Conservation (phyloP, 108 stramenopile genomes). For the Thalassiosira profunda region DNA sequence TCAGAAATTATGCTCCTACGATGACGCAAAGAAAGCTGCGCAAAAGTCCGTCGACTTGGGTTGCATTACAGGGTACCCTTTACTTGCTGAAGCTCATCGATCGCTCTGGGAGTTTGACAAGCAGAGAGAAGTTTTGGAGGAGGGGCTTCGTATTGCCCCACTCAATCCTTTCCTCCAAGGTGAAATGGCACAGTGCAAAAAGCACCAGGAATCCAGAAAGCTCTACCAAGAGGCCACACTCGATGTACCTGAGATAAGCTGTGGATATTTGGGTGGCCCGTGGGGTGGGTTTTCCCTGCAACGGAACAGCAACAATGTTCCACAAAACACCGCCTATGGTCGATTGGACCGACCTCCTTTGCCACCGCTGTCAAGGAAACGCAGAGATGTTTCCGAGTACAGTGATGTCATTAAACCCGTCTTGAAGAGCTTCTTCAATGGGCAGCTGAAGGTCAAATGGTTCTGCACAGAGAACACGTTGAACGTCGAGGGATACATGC, state of each 20-base stretch:
- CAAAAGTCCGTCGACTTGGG: not conserved
- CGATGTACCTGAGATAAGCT: not conserved
- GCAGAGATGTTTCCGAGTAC: not conserved
- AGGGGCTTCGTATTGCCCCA: not conserved
- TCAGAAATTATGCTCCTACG: not conserved
- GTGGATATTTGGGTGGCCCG: not conserved
- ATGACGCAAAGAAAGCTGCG: not conserved
- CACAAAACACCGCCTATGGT: not conserved
- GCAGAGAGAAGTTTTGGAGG: not conserved
- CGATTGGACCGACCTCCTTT: not conserved
- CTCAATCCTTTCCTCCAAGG: not conserved
- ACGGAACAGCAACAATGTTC: not conserved
- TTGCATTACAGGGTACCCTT: not conserved
- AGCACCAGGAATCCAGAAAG: not conserved
- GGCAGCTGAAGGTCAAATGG: not conserved
- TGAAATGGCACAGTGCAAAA: not conserved
- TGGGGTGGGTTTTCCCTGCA: not conserved
- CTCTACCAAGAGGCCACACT: not conserved
- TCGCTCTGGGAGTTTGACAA: not conserved
- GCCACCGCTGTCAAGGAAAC: not conserved
- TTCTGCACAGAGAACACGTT: not conserved
- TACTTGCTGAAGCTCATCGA: not conserved
- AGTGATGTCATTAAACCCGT: not conserved
- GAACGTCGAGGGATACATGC: not conserved
- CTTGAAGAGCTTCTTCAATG: not conserved